Evolutionary conservation across 2,329 filamentous ascomycete species (phyloP).

Genomic region (Phialophora expanda): DNA sequence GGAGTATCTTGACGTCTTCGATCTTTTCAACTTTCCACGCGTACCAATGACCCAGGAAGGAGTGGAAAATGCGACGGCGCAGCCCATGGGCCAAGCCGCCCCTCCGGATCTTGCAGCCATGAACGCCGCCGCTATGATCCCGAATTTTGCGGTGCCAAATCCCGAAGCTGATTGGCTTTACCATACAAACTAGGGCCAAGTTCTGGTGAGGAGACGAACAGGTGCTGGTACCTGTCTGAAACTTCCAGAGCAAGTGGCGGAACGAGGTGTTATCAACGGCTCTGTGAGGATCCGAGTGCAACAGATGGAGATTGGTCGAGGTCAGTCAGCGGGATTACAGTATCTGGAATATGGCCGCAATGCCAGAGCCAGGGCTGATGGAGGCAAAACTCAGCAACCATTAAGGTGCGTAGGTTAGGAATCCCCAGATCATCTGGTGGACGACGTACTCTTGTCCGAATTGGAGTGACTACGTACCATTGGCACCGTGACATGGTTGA

Average conservation of each 20-base stretch:
- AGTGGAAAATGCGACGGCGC: slow-evolving; percentile 22
- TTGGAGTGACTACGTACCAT: background rate
- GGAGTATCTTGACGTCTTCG: slow-evolving; percentile 90
- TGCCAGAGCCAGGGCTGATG: background rate
- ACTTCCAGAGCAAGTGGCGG: background rate
- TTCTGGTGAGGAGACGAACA: slow-evolving; percentile 5
- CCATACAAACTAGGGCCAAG: slow-evolving; percentile 27
- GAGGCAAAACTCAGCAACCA: slow-evolving; percentile 2
- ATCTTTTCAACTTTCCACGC: slow-evolving; percentile 90
- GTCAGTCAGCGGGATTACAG: background rate
- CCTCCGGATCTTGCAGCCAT: slow-evolving; percentile 31
- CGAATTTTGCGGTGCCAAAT: slow-evolving; percentile 53
- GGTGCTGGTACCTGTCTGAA: background rate
- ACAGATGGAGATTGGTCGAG: background rate
- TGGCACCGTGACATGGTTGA: background rate
- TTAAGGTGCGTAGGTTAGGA: background rate
- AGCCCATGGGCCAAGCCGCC: slow-evolving; percentile 24
- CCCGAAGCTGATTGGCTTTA: slow-evolving; percentile 54
- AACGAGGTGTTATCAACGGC: background rate
- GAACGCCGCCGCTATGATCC: slow-evolving; percentile 53
- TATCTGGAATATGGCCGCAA: slow-evolving; percentile 5
- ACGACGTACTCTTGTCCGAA: slow-evolving; percentile 2
- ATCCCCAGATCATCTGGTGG: background rate
- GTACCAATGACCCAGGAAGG: slow-evolving; percentile 56
- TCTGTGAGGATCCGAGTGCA: slow-evolving; percentile 3